Evolutionary conservation across 805 yeast genomes (phyloP), one percentile per base, ranked within the genome.

Genomic region (Lipomyces spencermartinsiae): DNA sequence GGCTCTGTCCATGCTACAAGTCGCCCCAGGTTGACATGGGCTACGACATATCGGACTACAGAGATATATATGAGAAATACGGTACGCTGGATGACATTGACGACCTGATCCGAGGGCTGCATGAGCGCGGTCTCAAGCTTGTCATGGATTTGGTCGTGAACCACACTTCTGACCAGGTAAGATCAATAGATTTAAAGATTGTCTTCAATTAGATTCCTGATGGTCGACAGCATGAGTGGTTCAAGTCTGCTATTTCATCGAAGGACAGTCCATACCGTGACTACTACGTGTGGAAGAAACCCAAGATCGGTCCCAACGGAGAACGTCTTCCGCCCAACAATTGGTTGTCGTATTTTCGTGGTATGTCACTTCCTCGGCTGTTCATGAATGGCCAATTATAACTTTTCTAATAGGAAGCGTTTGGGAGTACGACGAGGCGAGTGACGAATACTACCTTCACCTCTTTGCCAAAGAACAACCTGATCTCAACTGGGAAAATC

Each of bases 401-500:
- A 14, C n/a, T 39, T 12, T 16, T 16, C n/a, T 39, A 39, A 12
- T 14, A 39, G 49, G 49, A 4, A 79, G 85, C 54, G 87, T 89
- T 12, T 86, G 89, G 89, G 78, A 78, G 56, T 86, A 80, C 74
- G 89, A 86, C 75, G 87, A 84, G 70, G 53, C 61, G 2, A 85
- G 87, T 19, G 80, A 82, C 58, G 88, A 86, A 76, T 86, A 85
- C 78, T 86, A 86, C 76, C 77, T 86, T 70, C 83, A 81, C 64
- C 78, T 86, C 66, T 86, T 85, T 77, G 87, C 87, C 14, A 78
- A 76, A 60, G 75, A 82, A 31, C 89, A 86, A 76, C 89, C 89
- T 19, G 89, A 86, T 74, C 80, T 86, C 72, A 86, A 86, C 77
- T 86, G 89, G 89, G 89, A 86, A 71, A 85, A 82, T 73, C 74